Evolutionary conservation across 225 moss, liverwort and hornwort species (phyloP).

Genomic region (Antitrichia curtipendula): DNA sequence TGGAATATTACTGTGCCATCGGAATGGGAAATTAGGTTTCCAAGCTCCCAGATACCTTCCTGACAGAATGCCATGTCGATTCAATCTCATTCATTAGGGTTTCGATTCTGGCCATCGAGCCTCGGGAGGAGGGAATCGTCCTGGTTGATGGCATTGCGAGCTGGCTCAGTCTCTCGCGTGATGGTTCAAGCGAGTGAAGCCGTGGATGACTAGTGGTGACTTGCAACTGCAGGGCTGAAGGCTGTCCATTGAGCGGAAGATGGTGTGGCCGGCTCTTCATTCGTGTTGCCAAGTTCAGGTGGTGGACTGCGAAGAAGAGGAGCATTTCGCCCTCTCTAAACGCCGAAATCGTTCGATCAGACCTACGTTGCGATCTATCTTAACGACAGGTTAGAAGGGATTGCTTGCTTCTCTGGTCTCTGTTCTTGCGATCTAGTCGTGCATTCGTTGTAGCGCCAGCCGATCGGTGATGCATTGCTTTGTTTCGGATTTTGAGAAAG

Average conservation of each 20-base stretch:
- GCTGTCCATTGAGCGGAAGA: not conserved
- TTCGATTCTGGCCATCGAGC: not conserved
- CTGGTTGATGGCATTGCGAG: not conserved
- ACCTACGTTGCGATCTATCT: not conserved
- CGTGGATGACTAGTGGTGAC: not conserved
- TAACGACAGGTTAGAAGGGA: not conserved
- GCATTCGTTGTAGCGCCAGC: not conserved
- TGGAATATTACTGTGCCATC: not conserved
- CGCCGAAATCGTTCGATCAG: not conserved
- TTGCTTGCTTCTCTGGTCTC: not conserved
- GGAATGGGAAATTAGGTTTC: not conserved
- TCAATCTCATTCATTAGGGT: not conserved
- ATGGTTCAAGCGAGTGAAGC: not conserved
- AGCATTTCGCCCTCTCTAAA: not conserved
- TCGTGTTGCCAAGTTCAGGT: conserved; percentile 1
- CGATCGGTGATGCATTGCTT: not conserved
- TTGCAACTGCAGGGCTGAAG: not conserved
- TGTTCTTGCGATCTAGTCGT: not conserved
- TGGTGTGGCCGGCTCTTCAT: conserved; percentile 3
- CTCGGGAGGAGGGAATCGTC: not conserved
- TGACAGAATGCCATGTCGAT: not conserved
- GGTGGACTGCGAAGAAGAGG: not conserved
- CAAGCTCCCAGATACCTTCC: not conserved
- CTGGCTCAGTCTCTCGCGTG: not conserved
- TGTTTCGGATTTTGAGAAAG: not conserved